Conservation (phyloP, 1,139 yeast species). For the Yamadazyma taylorii region DNA sequence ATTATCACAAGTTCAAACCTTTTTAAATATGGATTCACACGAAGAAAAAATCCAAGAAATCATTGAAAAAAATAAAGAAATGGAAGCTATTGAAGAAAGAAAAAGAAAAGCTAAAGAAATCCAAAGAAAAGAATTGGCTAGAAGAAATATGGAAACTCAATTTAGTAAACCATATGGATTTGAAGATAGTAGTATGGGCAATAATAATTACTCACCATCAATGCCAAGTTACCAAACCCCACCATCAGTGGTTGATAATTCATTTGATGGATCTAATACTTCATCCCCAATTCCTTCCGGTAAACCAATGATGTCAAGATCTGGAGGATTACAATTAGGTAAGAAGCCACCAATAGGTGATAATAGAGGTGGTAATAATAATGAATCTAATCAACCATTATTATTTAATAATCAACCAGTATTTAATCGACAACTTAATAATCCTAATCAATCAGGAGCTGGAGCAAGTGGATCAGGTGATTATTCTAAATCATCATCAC, state of each 20-base stretch:
- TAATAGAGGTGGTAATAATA: conserved; percentile 17
- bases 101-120: conserved; percentile 95
- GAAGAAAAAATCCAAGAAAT: conserved; percentile 98
- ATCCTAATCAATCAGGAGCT: conserved; percentile 1
- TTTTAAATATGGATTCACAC: conserved; percentile 96
- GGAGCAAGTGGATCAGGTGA: conserved; percentile 14
- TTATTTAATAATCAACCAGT: conserved; percentile 24
- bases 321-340: conserved; percentile 81
- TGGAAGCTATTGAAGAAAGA: conserved; percentile 96
- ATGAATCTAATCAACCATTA: conserved; percentile 45
- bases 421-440: conserved; percentile 14
- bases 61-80: conserved; percentile 93
- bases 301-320: conserved; percentile 43
- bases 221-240: conserved; percentile 34
- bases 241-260: conserved; percentile 24
- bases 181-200: too few relatives aligned
- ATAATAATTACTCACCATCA: conserved; percentile 8
- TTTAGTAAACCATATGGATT: conserved; percentile 11
- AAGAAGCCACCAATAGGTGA: conserved; percentile 46
- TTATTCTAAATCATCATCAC: conserved; percentile 23
- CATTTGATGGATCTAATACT: conserved; percentile 10
- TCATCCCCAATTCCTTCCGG: conserved; percentile 12
- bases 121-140: conserved; percentile 81
- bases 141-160: conserved; percentile 46
- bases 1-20: conserved; percentile 79